Evolutionary conservation across 805 yeast species (phyloP).

Genomic region (Saccharomycopsis olivae): DNA sequence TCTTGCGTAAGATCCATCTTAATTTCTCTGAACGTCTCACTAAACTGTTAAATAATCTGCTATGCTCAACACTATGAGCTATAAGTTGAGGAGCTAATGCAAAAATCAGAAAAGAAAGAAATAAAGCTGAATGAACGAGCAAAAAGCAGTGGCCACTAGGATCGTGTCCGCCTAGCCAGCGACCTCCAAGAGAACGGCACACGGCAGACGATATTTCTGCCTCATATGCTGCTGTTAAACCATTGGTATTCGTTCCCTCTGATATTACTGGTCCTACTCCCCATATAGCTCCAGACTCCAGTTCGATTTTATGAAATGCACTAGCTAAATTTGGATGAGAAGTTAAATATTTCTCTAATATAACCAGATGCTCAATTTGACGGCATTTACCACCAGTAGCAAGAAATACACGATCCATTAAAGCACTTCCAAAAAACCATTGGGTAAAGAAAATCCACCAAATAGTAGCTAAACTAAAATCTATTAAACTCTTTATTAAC

Average conservation of each 20-base stretch:
- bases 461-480: slow-evolving; percentile 46
- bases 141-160: slow-evolving; percentile 92
- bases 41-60: not conserved
- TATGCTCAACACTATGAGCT: no score
- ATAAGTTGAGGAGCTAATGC: no score
- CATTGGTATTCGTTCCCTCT: not conserved
- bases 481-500: slow-evolving; percentile 21
- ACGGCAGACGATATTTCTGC: slow-evolving; percentile 25
- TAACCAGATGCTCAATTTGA: slow-evolving; percentile 11
- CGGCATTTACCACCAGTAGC: slow-evolving; percentile 77
- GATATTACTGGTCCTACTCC: slow-evolving; percentile 14
- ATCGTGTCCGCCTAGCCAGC: slow-evolving; percentile 84
- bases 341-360: slow-evolving; percentile 9
- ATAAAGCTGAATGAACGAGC: slow-evolving; percentile 52
- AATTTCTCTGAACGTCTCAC: not conserved
- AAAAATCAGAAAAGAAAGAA: slow-evolving; percentile 62
- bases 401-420: slow-evolving; percentile 79
- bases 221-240: not conserved
- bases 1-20: not conserved
- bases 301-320: slow-evolving; percentile 5
- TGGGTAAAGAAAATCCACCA: slow-evolving; percentile 90
- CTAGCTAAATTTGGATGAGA: slow-evolving; percentile 17
- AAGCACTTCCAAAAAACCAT: slow-evolving; percentile 74
- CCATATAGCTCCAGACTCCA: slow-evolving; percentile 14
- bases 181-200: slow-evolving; percentile 53